These are phyloP conservation scores for Penicillium sp. DNA, from an alignment of 2,329 filamentous ascomycete species.

Conservation along the genomic window DNA sequence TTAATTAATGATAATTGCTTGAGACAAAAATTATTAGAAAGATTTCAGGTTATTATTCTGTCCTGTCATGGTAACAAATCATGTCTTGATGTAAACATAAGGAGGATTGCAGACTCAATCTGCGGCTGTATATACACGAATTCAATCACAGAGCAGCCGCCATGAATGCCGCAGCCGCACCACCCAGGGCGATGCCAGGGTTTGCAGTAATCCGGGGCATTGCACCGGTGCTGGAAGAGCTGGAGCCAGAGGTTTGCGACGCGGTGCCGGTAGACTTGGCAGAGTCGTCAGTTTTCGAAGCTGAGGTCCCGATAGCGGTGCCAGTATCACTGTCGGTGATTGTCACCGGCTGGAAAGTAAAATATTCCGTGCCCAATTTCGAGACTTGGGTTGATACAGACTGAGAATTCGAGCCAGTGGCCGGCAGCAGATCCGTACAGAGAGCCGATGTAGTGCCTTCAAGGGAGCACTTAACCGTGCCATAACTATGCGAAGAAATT, in stretches of 20 bases:
- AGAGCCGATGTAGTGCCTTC: conserved; percentile 18
- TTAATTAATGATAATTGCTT: no score
- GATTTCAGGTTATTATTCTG: no score
- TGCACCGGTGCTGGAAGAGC: conserved; percentile 5
- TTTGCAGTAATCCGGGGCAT: conserved; percentile 7
- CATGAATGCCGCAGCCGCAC: conserved; percentile 9
- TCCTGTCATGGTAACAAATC: no score
- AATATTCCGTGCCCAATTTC: background rate
- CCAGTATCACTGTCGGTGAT: conserved; percentile 20
- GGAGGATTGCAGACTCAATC: no score
- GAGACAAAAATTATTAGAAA: no score
- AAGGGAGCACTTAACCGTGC: conserved; percentile 21
- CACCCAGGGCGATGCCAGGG: conserved; percentile 1
- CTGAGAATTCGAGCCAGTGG: background rate
- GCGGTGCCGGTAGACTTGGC: background rate
- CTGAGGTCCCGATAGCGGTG: background rate
- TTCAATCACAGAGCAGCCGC: conserved; percentile 33
- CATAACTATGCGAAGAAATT: conserved; percentile 6
- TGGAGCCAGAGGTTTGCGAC: background rate
- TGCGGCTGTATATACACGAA: background rate
- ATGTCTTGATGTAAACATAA: no score
- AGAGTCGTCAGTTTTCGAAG: background rate
- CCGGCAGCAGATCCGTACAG: conserved; percentile 16
- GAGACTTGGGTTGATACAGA: background rate
- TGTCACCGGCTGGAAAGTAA: conserved; percentile 22